phyloP scores from a whole-genome alignment of 495 filamentous ascomycete species.

The Hypoxylon crocopeplum region DNA sequence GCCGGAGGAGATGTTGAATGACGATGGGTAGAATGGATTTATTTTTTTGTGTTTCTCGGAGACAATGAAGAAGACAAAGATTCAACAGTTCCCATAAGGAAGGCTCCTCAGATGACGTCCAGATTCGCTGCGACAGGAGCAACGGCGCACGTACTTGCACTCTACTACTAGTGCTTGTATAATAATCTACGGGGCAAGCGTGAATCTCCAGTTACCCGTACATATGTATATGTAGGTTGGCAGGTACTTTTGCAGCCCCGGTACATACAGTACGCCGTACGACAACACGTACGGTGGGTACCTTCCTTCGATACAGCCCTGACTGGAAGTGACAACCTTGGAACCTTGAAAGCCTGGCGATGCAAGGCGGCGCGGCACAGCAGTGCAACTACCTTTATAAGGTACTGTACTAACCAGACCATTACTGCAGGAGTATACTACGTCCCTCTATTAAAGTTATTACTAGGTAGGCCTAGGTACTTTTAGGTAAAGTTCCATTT shows the following conservation, averaged over 20 bases:
- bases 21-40: constrained; percentile 2
- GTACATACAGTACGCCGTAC: too few relatives aligned
- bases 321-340: too few relatives aligned
- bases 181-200: too few relatives aligned
- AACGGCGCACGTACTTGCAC: not conserved
- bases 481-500: not conserved
- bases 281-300: too few relatives aligned
- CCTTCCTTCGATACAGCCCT: too few relatives aligned
- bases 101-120: constrained; percentile 37
- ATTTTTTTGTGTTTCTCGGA: constrained; percentile 10
- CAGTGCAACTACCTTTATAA: not conserved
- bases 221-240: too few relatives aligned
- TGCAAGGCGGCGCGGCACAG: not conserved
- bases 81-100: not conserved
- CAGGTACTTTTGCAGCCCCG: too few relatives aligned
- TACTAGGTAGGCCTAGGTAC: not conserved
- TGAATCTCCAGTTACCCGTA: too few relatives aligned
- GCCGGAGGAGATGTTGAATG: not conserved
- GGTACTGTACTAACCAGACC: not conserved
- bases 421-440: too few relatives aligned
- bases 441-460: too few relatives aligned
- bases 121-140: constrained; percentile 21
- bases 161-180: too few relatives aligned
- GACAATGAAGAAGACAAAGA: constrained; percentile 27
- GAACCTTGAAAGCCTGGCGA: not conserved